Percentiles rank a stretch among this genome's conserved stretches.
phyloP scores from a whole-genome alignment of 495 filamentous ascomycete species.

The Annulohypoxylon nitens region DNA sequence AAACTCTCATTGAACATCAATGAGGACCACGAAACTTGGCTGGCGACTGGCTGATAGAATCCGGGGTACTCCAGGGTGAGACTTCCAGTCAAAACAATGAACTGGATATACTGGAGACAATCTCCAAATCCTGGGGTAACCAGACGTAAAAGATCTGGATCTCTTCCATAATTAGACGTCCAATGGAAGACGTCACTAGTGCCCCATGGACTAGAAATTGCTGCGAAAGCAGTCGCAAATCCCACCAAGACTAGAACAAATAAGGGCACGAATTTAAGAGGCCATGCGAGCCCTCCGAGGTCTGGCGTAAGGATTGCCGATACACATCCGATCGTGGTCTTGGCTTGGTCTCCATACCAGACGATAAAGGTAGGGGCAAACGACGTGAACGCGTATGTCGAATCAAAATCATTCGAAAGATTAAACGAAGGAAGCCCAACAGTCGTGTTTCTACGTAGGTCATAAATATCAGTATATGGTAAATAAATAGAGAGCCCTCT shows the following conservation, averaged over 20 bases:
- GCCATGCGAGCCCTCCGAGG: constrained; percentile 70
- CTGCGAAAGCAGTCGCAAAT: constrained; percentile 82
- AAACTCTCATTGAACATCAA: constrained; percentile 96
- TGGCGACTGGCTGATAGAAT: constrained; percentile 91
- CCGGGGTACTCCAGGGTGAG: constrained; percentile 91
- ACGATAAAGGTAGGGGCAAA: constrained; percentile 77
- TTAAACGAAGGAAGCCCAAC: constrained; percentile 75
- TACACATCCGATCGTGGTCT: constrained; percentile 80
- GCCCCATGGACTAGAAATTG: constrained; percentile 93
- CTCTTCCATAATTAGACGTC: constrained; percentile 95
- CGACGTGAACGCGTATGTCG: constrained; percentile 86
- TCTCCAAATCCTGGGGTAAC: constrained; percentile 98
- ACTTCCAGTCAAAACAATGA: constrained; percentile 86
- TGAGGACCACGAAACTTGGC: constrained; percentile 85
- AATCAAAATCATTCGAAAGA: constrained; percentile 80
- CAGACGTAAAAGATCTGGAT: constrained; percentile 89
- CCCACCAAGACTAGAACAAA: constrained; percentile 83
- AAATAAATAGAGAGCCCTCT: neutral
- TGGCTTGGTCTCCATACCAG: constrained; percentile 75
- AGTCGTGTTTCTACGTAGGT: constrained; percentile 41
- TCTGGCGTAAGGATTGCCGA: constrained; percentile 85
- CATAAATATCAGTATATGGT: constrained; percentile 26
- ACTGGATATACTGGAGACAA: constrained; percentile 97
- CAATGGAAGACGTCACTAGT: constrained; percentile 89
- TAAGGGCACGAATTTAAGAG: constrained; percentile 83